Evolutionary conservation across 2,329 filamentous ascomycete genomes (phyloP), one percentile per base, ranked within the genome.

Genomic region (Pseudocercospora crystallina): DNA sequence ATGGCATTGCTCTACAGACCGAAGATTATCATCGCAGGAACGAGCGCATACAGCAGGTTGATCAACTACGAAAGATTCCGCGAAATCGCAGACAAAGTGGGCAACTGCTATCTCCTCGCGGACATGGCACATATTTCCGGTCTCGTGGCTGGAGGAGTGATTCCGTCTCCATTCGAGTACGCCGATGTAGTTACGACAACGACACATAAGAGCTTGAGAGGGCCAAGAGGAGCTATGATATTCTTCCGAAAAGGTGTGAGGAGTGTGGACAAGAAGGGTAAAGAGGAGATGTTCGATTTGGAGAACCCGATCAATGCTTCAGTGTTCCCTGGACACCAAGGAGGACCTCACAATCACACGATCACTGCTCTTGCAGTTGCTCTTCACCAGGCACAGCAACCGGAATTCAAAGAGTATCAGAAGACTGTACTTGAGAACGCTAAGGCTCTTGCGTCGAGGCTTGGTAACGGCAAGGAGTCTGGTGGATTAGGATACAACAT

Each of bases 91-190:
- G 87, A 96, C 73, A 95, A 95, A 75, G 82, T 90, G 37, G 90
- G 90, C 43, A 60, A 58, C 64, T 90, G 90, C 66, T 99, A 97
- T 74, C 81, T 99, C 51, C 77, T 99, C 55, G 89, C 90, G 63
- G 94, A 99, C 68, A 96, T 99, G 84, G 94, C 94, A 46, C 94
- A 99, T 69, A 95, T 99, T 61, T 97, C 92, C 8, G 94, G 94
- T 60, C 78, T 99, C 57, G 84, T 99, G 44, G 91, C 94, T 37
- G 92, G 90, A 62, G 90, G 90, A 66, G 91, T 96, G 48, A 84
- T 96, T 60, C 90, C 90, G 37, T 87, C 88, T 54, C 94, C 94
- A 43, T 99, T 97, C 73, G 81, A 82, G 59, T 86, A 87, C 71
- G 88, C 90, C 59, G 94, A 99, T 70, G 86, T 99, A 53, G 94